Evolutionary conservation across 2,329 filamentous ascomycete species (phyloP), one percentile per base, ranked within the genome.

Genomic region (Penicillium sp.): DNA sequence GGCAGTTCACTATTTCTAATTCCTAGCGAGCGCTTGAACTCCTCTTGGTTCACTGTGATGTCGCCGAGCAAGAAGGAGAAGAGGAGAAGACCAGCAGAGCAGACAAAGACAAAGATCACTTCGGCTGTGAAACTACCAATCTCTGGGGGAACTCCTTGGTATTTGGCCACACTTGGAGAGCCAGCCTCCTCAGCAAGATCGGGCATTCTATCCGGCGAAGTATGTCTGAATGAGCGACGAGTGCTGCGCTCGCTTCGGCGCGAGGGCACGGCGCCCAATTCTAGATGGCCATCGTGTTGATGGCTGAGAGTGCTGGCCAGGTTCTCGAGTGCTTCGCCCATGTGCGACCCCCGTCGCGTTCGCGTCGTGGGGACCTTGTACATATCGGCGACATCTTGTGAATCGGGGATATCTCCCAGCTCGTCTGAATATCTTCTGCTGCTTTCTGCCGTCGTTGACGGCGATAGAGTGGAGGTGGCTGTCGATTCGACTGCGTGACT

Each of bases 1-100:
- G 73, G 73, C 3, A 71, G 56, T 41, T 73, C 61, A 4, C 66
- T 65, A 20, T 66, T 65, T 26, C 62, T 62, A 17, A 76, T 65
- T 0, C 61, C 68, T 5, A 58, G 30, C 13, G 49, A 37, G 1
- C 13, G 6, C 29, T 51, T 51, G 20, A 51, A 51, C n/a, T 54
- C 42, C 15, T 54, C 54, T 24, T 59, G 53, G 27, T 59, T 59
- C 4, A 59, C 53, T 1, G 56, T 56, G 20, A 59, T 52, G 24
- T 58, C 53, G 4, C 52, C 55, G 6, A 58, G 50, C 4, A 58
- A 17, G 33, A 58, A 58, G 9, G 55, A 49, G 21, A 52, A 58
- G 26, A 58, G 23, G 23, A 58, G 36, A 15, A 58, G 26, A 24
- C 55, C 52, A 15, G 55, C 55, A 10, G 55, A 58, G 47, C 55